phyloP scores from a whole-genome alignment of 495 filamentous ascomycete genomes.

The Tirmania nivea region DNA sequence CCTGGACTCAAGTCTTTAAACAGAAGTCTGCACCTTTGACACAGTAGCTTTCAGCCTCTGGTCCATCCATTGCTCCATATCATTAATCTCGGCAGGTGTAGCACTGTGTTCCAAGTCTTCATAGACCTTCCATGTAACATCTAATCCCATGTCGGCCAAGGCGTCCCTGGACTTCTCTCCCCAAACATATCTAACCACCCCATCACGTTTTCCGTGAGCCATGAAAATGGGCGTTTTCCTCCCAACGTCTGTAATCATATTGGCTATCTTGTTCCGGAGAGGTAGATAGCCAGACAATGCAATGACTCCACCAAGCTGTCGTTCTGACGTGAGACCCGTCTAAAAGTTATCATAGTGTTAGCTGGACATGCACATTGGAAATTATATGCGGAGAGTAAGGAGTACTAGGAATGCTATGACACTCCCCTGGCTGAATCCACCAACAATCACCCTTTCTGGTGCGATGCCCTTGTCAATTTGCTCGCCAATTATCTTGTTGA shows the following conservation, averaged over 20 bases:
- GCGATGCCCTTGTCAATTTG: slow-evolving; percentile 70
- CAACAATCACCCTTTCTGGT: slow-evolving; percentile 62
- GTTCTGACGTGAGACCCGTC: slow-evolving; percentile 46
- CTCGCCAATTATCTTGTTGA: slow-evolving; percentile 61
- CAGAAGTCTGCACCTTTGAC: no score
- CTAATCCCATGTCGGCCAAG: slow-evolving; percentile 42
- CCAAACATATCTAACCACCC: slow-evolving; percentile 43
- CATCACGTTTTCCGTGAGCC: slow-evolving; percentile 60
- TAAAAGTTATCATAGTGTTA: neutral
- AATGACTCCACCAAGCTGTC: slow-evolving; percentile 70
- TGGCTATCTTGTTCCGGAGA: slow-evolving; percentile 46
- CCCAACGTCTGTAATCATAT: slow-evolving; percentile 40
- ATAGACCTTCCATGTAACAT: slow-evolving; percentile 58
- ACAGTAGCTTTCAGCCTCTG: slow-evolving; percentile 37
- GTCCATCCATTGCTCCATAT: slow-evolving; percentile 56
- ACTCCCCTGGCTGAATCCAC: slow-evolving; percentile 38
- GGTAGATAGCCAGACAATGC: slow-evolving; percentile 67
- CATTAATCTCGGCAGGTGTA: slow-evolving; percentile 54
- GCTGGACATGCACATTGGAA: no score
- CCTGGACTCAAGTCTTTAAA: no score
- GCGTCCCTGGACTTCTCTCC: slow-evolving; percentile 40
- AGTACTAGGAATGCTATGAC: slow-evolving; percentile 29
- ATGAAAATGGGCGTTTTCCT: slow-evolving; percentile 68
- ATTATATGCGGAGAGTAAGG: no score
- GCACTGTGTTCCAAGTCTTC: slow-evolving; percentile 55